Percentiles rank a stretch among this genome's conserved stretches.
Evolutionary conservation across 192 early-diverging fungal species (phyloP).

Genomic region (Entomortierella chlamydospora): DNA sequence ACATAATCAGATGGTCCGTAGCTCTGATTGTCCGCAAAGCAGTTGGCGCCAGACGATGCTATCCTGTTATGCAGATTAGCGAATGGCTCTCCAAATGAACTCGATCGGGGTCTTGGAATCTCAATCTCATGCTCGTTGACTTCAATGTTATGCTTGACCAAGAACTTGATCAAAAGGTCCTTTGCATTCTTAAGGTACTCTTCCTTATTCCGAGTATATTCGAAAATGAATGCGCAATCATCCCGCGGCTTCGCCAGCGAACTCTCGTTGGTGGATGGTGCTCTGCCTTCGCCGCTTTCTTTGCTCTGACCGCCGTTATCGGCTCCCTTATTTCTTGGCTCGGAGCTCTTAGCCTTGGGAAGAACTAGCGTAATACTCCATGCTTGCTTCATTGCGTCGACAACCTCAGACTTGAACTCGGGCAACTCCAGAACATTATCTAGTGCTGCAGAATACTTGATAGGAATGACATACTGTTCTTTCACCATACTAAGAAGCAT

Average conservation of each 20-base stretch:
- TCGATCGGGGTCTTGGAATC: conserved; percentile 52
- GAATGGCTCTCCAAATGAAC: conserved; percentile 66
- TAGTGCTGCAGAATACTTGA: conserved; percentile 61
- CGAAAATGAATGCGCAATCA: conserved; percentile 52
- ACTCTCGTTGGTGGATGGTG: background rate
- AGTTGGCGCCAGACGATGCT: conserved; percentile 51
- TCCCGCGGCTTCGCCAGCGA: background rate
- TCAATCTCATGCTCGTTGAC: conserved; percentile 43
- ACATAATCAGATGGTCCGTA: conserved; percentile 24
- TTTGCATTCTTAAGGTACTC: conserved; percentile 49
- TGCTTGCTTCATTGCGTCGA: conserved; percentile 55
- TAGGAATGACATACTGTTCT: conserved; percentile 61
- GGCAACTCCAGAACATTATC: conserved; percentile 53
- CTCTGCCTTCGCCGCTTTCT: background rate
- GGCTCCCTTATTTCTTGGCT: background rate
- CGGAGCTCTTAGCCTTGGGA: background rate
- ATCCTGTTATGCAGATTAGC: conserved; percentile 70
- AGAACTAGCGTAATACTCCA: conserved; percentile 55
- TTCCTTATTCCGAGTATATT: conserved; percentile 49
- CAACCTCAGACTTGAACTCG: conserved; percentile 61
- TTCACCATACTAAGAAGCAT: conserved; percentile 69
- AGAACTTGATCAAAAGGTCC: conserved; percentile 36
- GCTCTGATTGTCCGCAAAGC: background rate
- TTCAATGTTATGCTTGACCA: conserved; percentile 24
- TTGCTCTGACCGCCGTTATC: background rate